Base-by-base conservation (phyloP, 495 filamentous ascomycete genomes). In the Penicillium verhagenii region DNA sequence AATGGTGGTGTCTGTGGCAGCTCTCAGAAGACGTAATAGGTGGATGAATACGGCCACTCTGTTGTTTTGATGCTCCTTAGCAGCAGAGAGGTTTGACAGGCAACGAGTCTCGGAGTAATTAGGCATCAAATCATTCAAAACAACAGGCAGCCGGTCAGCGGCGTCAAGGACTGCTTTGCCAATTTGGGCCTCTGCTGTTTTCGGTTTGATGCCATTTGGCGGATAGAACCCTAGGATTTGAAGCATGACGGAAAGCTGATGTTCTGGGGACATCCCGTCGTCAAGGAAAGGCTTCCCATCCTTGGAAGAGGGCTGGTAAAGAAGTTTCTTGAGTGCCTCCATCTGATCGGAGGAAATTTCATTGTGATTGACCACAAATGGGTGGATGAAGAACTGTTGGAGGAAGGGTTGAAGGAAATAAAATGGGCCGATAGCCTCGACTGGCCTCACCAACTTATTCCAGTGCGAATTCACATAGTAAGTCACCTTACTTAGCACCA, bases 401-500 rank as follows among this genome's bases (percentile, higher is more conserved):
- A 74, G 54, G 56, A 73, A 73, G 7, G 73, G 70, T 33, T 61
- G 61, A 23, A 76, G 59, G 56, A 71, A 60, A 61, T 76, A 77
- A 45, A 68, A 70, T 23, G 65, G 64, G 1, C 75, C 74, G 3
- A 78, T 45, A 24, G 52, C 64, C 39, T 78, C 72, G 24, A 71
- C 58, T 19, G 69, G 66, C 23, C 76, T 60, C 16, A 52, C 56
- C 37, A 77, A 52, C 19, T 58, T 56, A 38, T 60, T 13, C 74
- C 74, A 77, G 2, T 59, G 38, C 2, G 65, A 66, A 44, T 79
- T 79, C 26, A 72, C 68, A 55, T 72, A 77, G 59, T 68, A 77
- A 1, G 73, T 72, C 21, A 69, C 67, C 61, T 72, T 75, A 58
- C 76, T 79, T 65, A 77, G 64, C 23, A 77, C 72, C 33, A 79